Base-by-base conservation (phyloP, 2,329 filamentous ascomycete species). In the Xylariales sp. region DNA sequence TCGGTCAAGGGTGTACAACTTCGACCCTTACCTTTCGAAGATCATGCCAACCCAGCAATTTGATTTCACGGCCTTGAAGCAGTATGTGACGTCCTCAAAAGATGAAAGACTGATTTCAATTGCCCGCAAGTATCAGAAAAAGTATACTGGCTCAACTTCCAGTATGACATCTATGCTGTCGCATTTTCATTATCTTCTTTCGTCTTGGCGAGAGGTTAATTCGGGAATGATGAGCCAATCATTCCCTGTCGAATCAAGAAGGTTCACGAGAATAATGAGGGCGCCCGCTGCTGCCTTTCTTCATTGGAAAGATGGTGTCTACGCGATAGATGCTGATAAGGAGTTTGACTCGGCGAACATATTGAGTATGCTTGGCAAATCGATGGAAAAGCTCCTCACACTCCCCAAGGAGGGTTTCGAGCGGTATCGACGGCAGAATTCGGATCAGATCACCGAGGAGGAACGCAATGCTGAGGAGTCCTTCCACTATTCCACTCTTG, bases 301-400 rank as follows among this genome's bases (percentile, higher is more conserved):
- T 13, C 78, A 86, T 36, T 86, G 82, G 62, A 85, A 86, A 47
- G 77, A 95, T 54, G 91, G 90, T 1, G 76, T 81, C 1, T 98
- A 98, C 57, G 90, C 91, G 5, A 93, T 98, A 42, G 93, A 98
- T 58, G 88, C 90, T 1, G 93, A 98, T 62, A 98, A 97, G 63
- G 78, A 95, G 56, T 93, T 80, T 49, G 90, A 96, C 52, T 75
- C 69, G 6, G 84, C 86, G 21, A 97, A 88, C 48, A 78, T 98
- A 21, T 73, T 98, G 34, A 93, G 85, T 63, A 88, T 91, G 72
- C 75, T 98, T 13, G 93, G 93, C 12, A 93, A 94, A 55, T 95
- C 90, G 0, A 89, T 98, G 81, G 93, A 98, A 62, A 96, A 97
- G 62, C 74, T 97, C 20, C 72, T 98, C 19, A 97, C 93, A 0